Evolutionary conservation across 176 grass and related monocot genomes (phyloP), one percentile per base, ranked within the genome.

Genomic region (Avena eriantha): DNA sequence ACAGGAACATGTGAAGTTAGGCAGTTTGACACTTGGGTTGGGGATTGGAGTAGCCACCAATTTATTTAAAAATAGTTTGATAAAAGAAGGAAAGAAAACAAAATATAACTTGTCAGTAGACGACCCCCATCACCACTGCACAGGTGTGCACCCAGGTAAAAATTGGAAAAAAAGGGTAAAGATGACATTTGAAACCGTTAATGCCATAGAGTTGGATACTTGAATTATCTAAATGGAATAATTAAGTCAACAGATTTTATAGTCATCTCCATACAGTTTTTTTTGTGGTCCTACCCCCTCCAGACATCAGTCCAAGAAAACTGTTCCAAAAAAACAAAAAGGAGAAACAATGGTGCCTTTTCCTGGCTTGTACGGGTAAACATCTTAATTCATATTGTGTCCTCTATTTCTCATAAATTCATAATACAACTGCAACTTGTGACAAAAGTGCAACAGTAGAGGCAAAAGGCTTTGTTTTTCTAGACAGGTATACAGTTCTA

Each of bases 231-330:
- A 63, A 76, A 49, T 84, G 12, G 18, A 84, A 73, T 83, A 73
- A 29, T 17, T 18, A 71, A 31, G 70, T 35, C 36, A 11, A 19
- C 49, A 76, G 55, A 69, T 45, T 70, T 43, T 43, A 67, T 33
- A 82, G 26, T 17, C 33, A 48, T 81, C 45, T 61, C 46, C 18
- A 64, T 61, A 34, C 24, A 6, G 21, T 29, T 74, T 58, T 33
- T 43, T 77, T 35, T 45, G 47, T 66, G 24, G 48, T 57, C 21
- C 18, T 71, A 83, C 81, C 50, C 46, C 70, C 47, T 76, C 35
- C 39, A 15, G 57, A 56, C 46, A 89, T 88, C 53, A 73, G 41
- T 87, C 65, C 19, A 43, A 66, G 17, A 65, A 54, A 89, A 85
- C 22, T 72, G 63, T 23, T 84, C 41, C 70, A 75, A 63, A n/a